phyloP scores from a whole-genome alignment of 129 eudicot genomes.

The Flaveria robusta region DNA sequence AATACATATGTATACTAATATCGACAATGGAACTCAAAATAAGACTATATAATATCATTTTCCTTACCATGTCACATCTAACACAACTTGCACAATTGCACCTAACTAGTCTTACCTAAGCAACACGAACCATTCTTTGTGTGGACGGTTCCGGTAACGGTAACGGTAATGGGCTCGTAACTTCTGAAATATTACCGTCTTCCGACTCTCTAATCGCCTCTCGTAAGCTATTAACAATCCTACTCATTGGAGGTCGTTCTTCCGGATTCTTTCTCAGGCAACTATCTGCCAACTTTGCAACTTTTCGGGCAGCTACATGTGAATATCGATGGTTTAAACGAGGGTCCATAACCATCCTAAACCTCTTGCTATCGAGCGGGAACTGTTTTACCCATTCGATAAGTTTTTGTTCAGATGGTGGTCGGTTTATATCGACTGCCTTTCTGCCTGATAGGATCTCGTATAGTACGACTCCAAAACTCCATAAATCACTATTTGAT shows the following conservation, averaged over 20 bases:
- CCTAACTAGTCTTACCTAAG: constrained; percentile 15
- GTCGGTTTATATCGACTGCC: constrained; percentile 56
- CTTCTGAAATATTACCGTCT: constrained; percentile 20
- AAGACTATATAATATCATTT: too few species aligned
- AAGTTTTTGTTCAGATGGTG: constrained; percentile 63
- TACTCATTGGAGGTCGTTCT: constrained; percentile 63
- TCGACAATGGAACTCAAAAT: too few species aligned
- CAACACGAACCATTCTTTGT: constrained; percentile 25
- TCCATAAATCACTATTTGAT: constrained; percentile 72
- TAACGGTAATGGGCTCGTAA: too few species aligned
- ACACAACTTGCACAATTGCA: neutral
- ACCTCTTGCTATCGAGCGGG: constrained; percentile 64
- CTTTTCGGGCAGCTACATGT: constrained; percentile 45
- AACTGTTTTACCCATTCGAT: constrained; percentile 82
- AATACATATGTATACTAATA: too few species aligned
- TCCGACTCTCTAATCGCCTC: constrained; percentile 57
- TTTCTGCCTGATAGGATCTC: constrained; percentile 74
- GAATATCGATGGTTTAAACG: constrained; percentile 61
- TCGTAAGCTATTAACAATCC: constrained; percentile 53
- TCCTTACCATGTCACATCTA: neutral
- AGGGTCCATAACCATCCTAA: constrained; percentile 65
- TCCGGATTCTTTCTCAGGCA: constrained; percentile 59
- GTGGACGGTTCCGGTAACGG: constrained; percentile 35
- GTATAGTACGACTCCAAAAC: constrained; percentile 76
- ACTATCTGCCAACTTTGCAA: constrained; percentile 64